These are phyloP conservation scores for Aphanomyces cochlioides DNA, from an alignment of 352 stramenopile genomes.

Conservation along the genomic window DNA sequence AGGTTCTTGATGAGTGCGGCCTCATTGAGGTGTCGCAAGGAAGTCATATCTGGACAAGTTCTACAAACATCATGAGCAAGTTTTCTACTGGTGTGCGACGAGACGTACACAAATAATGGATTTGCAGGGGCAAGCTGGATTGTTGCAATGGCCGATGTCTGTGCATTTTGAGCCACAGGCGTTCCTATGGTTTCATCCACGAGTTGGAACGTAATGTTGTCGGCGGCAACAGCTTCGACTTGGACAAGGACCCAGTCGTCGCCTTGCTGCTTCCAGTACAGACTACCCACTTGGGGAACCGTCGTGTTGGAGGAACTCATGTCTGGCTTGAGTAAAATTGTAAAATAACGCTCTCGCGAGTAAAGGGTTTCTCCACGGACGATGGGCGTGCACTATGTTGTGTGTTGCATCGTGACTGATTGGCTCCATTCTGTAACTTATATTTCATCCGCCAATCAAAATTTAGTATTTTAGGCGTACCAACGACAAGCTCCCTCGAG, in stretches of 20 bases:
- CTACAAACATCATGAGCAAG: constrained; percentile 26
- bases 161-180: constrained; percentile 23
- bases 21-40: constrained; percentile 56
- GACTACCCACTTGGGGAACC: constrained; percentile 53
- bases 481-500: too few relatives aligned
- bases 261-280: constrained; percentile 77
- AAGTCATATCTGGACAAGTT: constrained; percentile 77
- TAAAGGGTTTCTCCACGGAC: too few relatives aligned
- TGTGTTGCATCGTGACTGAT: too few relatives aligned
- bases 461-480: too few relatives aligned
- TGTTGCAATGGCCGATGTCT: constrained; percentile 43
- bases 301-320: neutral
- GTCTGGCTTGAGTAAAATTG: neutral
- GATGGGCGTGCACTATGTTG: too few relatives aligned
- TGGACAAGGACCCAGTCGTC: constrained; percentile 65
- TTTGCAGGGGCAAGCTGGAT: constrained; percentile 64
- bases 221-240: constrained; percentile 44
- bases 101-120: constrained; percentile 50
- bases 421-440: too few relatives aligned
- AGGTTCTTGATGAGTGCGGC: constrained; percentile 31
- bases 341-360: neutral
- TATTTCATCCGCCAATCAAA: too few relatives aligned
- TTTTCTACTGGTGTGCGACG: neutral
- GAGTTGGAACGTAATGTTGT: constrained; percentile 43
- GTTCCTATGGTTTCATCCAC: constrained; percentile 60